Base-by-base conservation (phyloP, 1,139 yeast genomes). In the Dujonia santamariae region DNA sequence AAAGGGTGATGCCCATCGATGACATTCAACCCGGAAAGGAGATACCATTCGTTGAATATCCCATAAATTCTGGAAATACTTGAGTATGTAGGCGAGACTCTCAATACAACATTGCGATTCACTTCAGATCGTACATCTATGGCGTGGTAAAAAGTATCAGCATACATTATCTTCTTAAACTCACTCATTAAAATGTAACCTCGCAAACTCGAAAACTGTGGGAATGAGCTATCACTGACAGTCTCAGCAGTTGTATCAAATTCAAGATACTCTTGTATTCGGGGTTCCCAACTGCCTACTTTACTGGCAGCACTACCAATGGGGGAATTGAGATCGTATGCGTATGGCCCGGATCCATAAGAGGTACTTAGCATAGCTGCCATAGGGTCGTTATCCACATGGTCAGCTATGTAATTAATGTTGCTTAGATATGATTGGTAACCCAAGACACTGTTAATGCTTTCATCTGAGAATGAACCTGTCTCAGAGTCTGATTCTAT, bases 1-100 rank as follows among this genome's bases (percentile, higher is more conserved):
- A 47, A 28, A 6, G 58, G 37, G n/a, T n/a, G n/a, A 31, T 49
- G 56, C 4, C 34, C 25, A 2, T 27, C 19, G 1, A 54, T 52
- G 4, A 46, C 45, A 25, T 55, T 53, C 11, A 30, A 26, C 1
- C 61, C 63, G 13, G 61, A 54, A 7, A 61, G 44, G 11, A 59
- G 31, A 41, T 57, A 59, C 69, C 69, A 63, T 42, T 61, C 67
- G 42, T 61, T 62, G 16, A 63, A 43, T 25, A 62, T 51, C 17
- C 62, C 48, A 3, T 58, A 50, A 9, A 54, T 40, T 7, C 56
- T 47, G 18, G 46, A 41, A 20, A 40, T 40, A 13, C 48, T 47
- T n/a, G 40, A 28, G 29, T 49, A 36, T 29, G 58, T 58, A 3
- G 64, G 55, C 8, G 61, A 53, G 13, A 61, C 32, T 21, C 62